Conservation (phyloP, 73 alveolate genomes). For the Durusdinium trenchii region DNA sequence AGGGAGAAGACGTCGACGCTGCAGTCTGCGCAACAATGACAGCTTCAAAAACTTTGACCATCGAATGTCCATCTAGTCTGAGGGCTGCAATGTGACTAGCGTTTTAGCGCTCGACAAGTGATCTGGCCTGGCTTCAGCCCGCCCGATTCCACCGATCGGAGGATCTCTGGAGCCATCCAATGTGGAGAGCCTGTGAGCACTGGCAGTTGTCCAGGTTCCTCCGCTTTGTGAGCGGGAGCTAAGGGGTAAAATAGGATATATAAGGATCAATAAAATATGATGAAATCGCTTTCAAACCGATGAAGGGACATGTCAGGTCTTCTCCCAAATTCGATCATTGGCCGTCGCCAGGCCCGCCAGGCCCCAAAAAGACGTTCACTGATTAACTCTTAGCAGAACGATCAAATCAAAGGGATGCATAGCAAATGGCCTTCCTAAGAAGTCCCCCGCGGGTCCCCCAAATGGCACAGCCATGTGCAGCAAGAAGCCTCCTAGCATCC, state of each 20-base stretch:
- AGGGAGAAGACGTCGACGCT: slow-evolving; percentile 74
- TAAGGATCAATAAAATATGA: no score
- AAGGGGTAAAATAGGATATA: no score
- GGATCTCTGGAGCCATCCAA: slow-evolving; percentile 89
- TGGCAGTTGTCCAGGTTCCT: no score
- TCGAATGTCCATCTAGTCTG: neutral
- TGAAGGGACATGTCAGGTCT: no score
- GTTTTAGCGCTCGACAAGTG: neutral
- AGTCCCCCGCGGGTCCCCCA: neutral
- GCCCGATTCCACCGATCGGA: neutral
- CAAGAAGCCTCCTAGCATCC: slow-evolving; percentile 39
- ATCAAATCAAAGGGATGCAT: no score
- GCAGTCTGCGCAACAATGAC: slow-evolving; percentile 9
- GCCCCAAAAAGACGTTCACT: no score
- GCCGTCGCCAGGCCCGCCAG: no score
- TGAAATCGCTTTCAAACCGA: no score
- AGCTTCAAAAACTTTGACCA: neutral
- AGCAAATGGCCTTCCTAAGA: no score
- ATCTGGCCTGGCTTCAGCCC: slow-evolving; percentile 55
- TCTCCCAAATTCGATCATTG: no score
- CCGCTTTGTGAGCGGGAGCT: no score
- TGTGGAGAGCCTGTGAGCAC: slow-evolving; percentile 75
- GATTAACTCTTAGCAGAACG: no score
- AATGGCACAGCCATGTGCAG: neutral
- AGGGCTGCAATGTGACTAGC: neutral